Evolutionary conservation across 1,284 basidiomycete species (phyloP), one percentile per base, ranked within the genome.

Genomic region (Salmacisia buchloeana): DNA sequence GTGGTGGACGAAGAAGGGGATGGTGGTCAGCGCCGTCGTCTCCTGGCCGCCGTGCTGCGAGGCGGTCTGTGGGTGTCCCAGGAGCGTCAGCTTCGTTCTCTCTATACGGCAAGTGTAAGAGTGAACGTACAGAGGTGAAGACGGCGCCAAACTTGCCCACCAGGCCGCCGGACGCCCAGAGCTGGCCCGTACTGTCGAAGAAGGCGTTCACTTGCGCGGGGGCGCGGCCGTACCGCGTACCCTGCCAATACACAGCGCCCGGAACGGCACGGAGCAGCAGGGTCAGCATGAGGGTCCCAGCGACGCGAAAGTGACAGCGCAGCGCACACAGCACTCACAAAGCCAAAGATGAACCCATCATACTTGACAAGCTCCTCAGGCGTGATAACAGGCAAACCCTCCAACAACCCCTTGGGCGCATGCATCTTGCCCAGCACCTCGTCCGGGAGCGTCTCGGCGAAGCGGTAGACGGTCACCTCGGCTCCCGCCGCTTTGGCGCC

Each of bases 391-490:
- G 91, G 90, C 83, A 90, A 89, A 67, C 84, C 82, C 65, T 86
- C 78, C 64, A 80, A 79, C 64, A 81, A 78, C 7, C 77, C 81
- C 52, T 76, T 76, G 64, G 81, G 80, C 61, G 90, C 92, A 82
- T 88, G 81, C 86, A 96, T 86, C 82, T 87, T 86, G 66, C 79
- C 80, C 63, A 94, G 84, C 65, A 96, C 82, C 29, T 91, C 89
- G n/a, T 86, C 81, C 2, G 88, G 79, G 62, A 94, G 87, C 7
- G 91, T 96, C 83, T 97, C 93, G 62, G 87, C 82, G 73, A 94
- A 86, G 80, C 87, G 88, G 45, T 71, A 90, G 71, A 91, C 88
- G 58, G 85, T 86, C 33, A 84, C 87, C 10, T 80, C 81, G 41
- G 90, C 92, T 46, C 91, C 92, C 31, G 88, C 85, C 9, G 81